These are phyloP conservation scores for Litsea cubeba DNA, from an alignment of 164 flowering plant species.

Conservation along the genomic window DNA sequence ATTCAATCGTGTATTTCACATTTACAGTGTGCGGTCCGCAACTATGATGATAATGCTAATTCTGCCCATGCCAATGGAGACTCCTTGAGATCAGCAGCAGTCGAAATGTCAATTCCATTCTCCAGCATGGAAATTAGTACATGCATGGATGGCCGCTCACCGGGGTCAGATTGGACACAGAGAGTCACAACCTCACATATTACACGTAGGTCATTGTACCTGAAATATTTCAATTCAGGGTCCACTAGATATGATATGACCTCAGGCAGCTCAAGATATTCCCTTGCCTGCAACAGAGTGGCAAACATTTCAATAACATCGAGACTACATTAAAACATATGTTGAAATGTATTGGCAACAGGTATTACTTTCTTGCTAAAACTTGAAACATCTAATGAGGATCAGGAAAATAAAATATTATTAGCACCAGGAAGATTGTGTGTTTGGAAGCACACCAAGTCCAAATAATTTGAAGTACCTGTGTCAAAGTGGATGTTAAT, in stretches of 20 bases:
- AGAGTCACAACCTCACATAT: conserved; percentile 66
- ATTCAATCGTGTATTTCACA: conserved; percentile 4
- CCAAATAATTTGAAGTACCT: no score
- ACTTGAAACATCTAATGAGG: neutral
- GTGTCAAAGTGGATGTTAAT: no score
- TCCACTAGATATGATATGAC: conserved; percentile 66
- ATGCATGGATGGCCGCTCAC: conserved; percentile 50
- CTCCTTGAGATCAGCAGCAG: conserved; percentile 55
- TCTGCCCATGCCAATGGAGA: conserved; percentile 97
- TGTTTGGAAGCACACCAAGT: no score
- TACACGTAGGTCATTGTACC: conserved; percentile 58
- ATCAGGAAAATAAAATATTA: neutral
- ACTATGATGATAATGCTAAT: conserved; percentile 67
- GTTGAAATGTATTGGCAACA: neutral
- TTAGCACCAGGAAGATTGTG: neutral
- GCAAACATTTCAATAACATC: neutral
- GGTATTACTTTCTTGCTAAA: neutral
- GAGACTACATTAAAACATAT: neutral
- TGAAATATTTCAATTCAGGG: conserved; percentile 69
- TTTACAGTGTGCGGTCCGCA: conserved; percentile 40
- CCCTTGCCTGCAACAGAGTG: conserved; percentile 58
- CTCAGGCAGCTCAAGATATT: conserved; percentile 65
- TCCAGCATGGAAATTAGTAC: conserved; percentile 59
- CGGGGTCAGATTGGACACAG: conserved; percentile 46
- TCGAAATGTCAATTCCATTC: conserved; percentile 52